Base-by-base conservation (phyloP, 2,329 filamentous ascomycete genomes). In the Sclerotinia spermophila region DNA sequence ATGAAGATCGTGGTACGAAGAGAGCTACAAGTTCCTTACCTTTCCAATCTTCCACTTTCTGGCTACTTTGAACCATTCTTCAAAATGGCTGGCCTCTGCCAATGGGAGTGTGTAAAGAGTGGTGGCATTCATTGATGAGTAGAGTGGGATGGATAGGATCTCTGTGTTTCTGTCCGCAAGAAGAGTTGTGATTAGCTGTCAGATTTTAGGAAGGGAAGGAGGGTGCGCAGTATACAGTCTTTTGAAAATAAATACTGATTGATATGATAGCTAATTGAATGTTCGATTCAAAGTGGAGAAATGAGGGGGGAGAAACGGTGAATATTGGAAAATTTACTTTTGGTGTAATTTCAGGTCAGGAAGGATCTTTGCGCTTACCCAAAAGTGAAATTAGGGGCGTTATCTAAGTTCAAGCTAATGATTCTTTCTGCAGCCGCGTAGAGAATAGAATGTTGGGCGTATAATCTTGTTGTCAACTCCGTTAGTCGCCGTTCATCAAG, bases 1-100 rank as follows among this genome's bases (percentile, higher is more conserved):
- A 35, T 42, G 38, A 15, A 33, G 27, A 8, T 66, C 8, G 3
- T 53, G 4, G 15, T 21, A 69, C 35, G 38, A 35, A 2, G 8
- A n/a, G 7, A 42, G 21, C 27, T 65, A 10, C 2, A 59, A 24
- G 10, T 40, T 40, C n/a, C 13, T 53, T 67, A 70, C 68, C 55
- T 66, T 71, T 30, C 69, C 70, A 1, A 30, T 64, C 48, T 69
- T 72, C 24, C 68, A 44, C 13, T 27, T 66, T 56, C 70, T 73
- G 60, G 71, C 69, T 44, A 64, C 65, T 19, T 72, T 61, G 5
- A 74, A 44, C 73, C 71, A 45, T 65, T 67, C 42, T 48, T 73
- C 53, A 67, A 61, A 51, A 33, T 65, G 42, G 4, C 55, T 53
- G 62, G 53, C 68, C 15, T 70, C 68, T 42, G 68, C 68, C 55